These are phyloP conservation scores for cucumber (Cucumis sativus) DNA, from an alignment of 306 rosid species.

Conservation along the genomic window Cucumber_9930_V3 NC_026655.2:4809001-4809500, in stretches of 20 bases:
- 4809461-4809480: background rate
- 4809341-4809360: background rate
- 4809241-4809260: background rate
- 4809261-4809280: background rate
- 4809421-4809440: background rate
- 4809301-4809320: background rate
- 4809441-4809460: background rate
- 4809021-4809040: background rate
- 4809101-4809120: constrained; percentile 41
- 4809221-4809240: constrained; percentile 16
- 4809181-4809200: constrained; percentile 54
- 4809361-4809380: background rate
- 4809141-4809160: constrained; percentile 54
- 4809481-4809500: background rate
- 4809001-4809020: background rate
- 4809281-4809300: background rate
- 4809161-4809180: constrained; percentile 88
- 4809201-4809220: constrained; percentile 52
- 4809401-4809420: background rate
- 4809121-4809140: constrained; percentile 53
- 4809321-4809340: background rate
- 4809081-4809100: constrained; percentile 45
- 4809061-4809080: constrained; percentile 46
- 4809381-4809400: background rate
- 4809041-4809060: constrained; percentile 30